Evolutionary conservation across 805 yeast genomes (phyloP).

Genomic region (Cyberlindnera xylosilytica): DNA sequence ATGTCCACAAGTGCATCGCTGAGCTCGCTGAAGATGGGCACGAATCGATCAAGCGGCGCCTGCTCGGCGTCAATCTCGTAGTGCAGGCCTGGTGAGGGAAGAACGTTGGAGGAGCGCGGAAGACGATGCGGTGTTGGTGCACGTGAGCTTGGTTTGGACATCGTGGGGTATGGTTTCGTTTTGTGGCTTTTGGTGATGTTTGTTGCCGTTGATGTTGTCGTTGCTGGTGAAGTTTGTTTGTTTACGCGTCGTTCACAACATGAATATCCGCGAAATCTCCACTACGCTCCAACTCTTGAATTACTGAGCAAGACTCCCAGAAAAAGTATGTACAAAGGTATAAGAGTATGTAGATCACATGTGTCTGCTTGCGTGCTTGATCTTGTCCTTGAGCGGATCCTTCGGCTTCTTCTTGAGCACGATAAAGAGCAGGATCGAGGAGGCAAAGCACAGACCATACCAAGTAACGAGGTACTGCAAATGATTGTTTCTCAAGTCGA

Average conservation of each 20-base stretch:
- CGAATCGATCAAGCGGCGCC: constrained; percentile 40
- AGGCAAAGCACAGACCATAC: constrained; percentile 82
- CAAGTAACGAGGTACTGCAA: constrained; percentile 90
- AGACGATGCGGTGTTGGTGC: constrained; percentile 35
- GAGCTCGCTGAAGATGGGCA: constrained; percentile 41
- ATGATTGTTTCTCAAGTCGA: constrained; percentile 85
- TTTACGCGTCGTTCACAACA: constrained; percentile 4
- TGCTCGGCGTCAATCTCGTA: constrained; percentile 39
- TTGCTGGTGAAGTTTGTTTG: background rate
- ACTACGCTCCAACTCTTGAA: no score
- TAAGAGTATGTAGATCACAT: constrained; percentile 26
- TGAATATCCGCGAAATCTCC: no score
- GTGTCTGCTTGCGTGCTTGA: constrained; percentile 45
- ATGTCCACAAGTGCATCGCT: constrained; percentile 52
- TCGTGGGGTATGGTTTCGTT: background rate
- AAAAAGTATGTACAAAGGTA: no score
- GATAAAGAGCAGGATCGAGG: constrained; percentile 60
- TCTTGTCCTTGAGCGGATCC: constrained; percentile 43
- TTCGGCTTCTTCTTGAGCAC: constrained; percentile 43
- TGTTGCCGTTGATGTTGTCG: background rate
- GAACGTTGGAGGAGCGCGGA: constrained; percentile 35
- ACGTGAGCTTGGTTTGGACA: constrained; percentile 21
- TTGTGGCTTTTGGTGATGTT: background rate
- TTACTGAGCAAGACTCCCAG: no score
- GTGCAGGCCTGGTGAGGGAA: constrained; percentile 43